Evolutionary conservation across 768 basidiomycete genomes (phyloP).

Genomic region (Mycena venus): DNA sequence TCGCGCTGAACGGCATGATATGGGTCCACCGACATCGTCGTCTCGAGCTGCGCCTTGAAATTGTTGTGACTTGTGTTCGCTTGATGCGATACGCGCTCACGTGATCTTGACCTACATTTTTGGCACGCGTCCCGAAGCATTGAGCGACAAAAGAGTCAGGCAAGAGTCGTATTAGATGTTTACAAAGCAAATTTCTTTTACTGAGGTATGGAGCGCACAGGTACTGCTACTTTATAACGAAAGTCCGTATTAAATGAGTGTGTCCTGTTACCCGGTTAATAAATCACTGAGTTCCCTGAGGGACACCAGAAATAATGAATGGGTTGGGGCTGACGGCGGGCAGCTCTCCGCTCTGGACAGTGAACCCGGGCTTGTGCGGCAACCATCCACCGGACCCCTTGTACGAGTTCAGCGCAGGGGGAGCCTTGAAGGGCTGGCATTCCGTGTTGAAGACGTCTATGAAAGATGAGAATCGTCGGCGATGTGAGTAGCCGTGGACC

Average conservation of each 20-base stretch:
- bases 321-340: conserved; percentile 17
- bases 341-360: conserved; percentile 4
- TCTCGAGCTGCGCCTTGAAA: not conserved
- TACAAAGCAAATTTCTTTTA: too few species aligned
- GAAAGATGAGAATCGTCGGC: too few species aligned
- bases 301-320: not conserved
- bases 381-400: not conserved
- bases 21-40: conserved; percentile 79
- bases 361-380: conserved; percentile 24
- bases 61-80: not conserved
- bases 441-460: conserved; percentile 65
- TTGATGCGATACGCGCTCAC: conserved; percentile 19
- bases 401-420: conserved; percentile 41
- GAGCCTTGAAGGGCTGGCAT: conserved; percentile 61
- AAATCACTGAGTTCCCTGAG: not conserved
- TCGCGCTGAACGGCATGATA: conserved; percentile 91
- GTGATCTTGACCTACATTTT: too few species aligned
- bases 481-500: not conserved
- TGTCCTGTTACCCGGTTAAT: not conserved
- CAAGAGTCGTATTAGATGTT: too few species aligned
- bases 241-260: not conserved
- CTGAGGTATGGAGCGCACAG: too few species aligned
- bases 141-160: too few species aligned
- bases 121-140: too few species aligned
- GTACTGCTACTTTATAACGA: too few species aligned